Percentiles rank a stretch among this genome's conserved stretches.
Conservation (phyloP, 352 stramenopile genomes). For the Phytopythium montanum region DNA sequence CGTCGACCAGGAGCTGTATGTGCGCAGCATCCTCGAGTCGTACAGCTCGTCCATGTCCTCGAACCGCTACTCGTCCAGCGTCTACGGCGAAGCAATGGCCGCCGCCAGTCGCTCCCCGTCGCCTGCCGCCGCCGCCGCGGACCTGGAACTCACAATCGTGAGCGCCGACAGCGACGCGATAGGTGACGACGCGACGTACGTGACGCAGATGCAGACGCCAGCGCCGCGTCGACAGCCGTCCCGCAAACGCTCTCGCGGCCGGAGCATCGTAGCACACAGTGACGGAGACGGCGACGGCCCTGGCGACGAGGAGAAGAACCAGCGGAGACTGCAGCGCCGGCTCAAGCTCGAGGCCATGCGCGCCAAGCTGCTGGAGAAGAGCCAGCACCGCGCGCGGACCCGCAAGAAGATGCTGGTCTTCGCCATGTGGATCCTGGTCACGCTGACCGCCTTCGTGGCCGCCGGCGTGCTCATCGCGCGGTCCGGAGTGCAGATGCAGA, state of each 20-base stretch:
- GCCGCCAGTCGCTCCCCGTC: background rate
- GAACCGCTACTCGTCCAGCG: conserved; percentile 39
- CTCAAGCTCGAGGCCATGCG: conserved; percentile 59
- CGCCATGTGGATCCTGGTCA: conserved; percentile 48
- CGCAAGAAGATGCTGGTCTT: conserved; percentile 62
- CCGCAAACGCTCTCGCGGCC: conserved; percentile 1
- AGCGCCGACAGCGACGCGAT: conserved; percentile 7
- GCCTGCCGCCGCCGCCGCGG: background rate
- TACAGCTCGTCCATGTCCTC: conserved; percentile 73
- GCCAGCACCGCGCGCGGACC: conserved; percentile 43
- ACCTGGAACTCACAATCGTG: background rate
- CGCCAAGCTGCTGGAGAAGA: conserved; percentile 50
- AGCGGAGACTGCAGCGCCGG: conserved; percentile 38
- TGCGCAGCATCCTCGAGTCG: conserved; percentile 72
- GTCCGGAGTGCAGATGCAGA: conserved; percentile 38
- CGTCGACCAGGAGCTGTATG: conserved; percentile 63
- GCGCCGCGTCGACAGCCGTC: background rate
- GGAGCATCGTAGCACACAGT: conserved; percentile 7
- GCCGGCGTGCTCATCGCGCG: conserved; percentile 58
- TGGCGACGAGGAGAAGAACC: conserved; percentile 43
- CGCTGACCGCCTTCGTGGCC: conserved; percentile 54
- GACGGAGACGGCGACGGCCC: conserved; percentile 9
- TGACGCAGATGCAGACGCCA: conserved; percentile 20
- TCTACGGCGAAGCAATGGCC: background rate
- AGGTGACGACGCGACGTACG: conserved; percentile 14